These are phyloP conservation scores for Coniochaeta ligniaria DNA, from an alignment of 2,329 filamentous ascomycete species.

Conservation along the genomic window DNA sequence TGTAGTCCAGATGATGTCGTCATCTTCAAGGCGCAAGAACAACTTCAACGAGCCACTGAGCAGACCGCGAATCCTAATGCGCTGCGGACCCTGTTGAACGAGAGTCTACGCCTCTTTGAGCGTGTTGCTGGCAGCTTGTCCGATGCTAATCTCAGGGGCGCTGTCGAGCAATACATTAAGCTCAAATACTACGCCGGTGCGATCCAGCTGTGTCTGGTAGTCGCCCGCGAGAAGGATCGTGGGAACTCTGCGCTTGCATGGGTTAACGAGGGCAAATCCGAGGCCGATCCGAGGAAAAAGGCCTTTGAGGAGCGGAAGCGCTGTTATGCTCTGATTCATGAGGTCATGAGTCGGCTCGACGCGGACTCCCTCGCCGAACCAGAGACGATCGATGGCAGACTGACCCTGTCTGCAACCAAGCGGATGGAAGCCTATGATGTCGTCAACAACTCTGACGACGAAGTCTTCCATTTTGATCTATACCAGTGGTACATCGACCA, in stretches of 20 bases:
- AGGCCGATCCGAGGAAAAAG: constrained; percentile 59
- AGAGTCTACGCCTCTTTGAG: constrained; percentile 82
- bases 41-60: constrained; percentile 81
- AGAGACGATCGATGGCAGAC: constrained; percentile 69
- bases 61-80: constrained; percentile 67
- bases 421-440: constrained; percentile 84
- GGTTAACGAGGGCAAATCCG: constrained; percentile 76
- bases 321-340: constrained; percentile 84
- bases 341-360: constrained; percentile 74
- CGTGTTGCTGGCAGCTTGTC: constrained; percentile 80
- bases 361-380: constrained; percentile 60
- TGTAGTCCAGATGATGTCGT: constrained; percentile 96
- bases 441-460: constrained; percentile 80
- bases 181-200: constrained; percentile 91
- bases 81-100: constrained; percentile 73
- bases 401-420: constrained; percentile 69
- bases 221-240: constrained; percentile 78
- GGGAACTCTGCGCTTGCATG: constrained; percentile 80
- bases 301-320: constrained; percentile 65
- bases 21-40: constrained; percentile 97
- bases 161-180: constrained; percentile 69
- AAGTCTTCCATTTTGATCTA: constrained; percentile 92
- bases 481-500: constrained; percentile 95
- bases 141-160: constrained; percentile 70
- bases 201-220: constrained; percentile 76